Evolutionary conservation across 202 grass and related monocot genomes (phyloP).

Genomic region (Digitaria exilis): DNA sequence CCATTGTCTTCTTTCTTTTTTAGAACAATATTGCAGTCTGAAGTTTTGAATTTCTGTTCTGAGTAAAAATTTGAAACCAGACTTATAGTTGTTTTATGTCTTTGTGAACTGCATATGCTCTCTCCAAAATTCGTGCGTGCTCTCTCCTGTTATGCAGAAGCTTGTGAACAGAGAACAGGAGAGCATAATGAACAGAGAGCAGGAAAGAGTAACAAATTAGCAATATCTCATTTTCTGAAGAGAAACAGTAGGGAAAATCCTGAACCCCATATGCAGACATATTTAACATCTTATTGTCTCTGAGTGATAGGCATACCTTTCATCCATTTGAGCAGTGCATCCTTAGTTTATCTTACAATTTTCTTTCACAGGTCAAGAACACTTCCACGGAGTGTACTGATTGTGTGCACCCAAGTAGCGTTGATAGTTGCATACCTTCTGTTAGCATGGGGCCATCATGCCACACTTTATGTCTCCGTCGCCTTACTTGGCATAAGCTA

Average conservation of each 20-base stretch:
- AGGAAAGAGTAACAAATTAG: neutral
- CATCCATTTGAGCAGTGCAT: neutral
- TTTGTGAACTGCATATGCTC: neutral
- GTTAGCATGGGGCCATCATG: constrained; percentile 49
- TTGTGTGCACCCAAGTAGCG: constrained; percentile 70
- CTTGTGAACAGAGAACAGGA: neutral
- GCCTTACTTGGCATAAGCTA: constrained; percentile 74
- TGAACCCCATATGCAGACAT: neutral
- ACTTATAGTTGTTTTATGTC: neutral
- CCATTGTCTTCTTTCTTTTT: neutral
- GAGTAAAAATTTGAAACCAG: neutral
- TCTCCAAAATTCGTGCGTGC: neutral
- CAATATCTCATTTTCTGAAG: too few species aligned
- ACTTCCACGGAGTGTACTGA: constrained; percentile 69
- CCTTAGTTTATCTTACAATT: neutral
- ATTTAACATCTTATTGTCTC: neutral
- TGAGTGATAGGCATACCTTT: neutral
- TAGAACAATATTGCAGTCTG: neutral
- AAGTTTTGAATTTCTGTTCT: neutral
- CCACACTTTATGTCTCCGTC: constrained; percentile 58
- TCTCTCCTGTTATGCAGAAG: neutral
- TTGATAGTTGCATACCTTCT: constrained; percentile 87
- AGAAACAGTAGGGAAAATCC: neutral
- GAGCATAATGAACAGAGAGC: neutral
- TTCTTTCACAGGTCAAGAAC: constrained; percentile 75